Evolutionary conservation across 148 eudicot genomes (phyloP).

Genomic region (Diospyros lotus): DNA sequence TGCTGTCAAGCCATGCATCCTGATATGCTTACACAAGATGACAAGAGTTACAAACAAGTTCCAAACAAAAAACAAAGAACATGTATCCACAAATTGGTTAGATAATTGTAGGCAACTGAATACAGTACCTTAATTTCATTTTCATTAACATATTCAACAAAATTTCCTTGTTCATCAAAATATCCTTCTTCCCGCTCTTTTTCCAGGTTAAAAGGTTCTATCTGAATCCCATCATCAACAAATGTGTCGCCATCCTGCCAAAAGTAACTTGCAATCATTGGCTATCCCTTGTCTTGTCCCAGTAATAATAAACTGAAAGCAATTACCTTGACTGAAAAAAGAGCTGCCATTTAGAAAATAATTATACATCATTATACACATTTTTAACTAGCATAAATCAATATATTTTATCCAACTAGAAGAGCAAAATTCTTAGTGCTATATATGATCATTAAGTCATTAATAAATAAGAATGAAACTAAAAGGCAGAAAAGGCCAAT

Average conservation of each 20-base stretch:
- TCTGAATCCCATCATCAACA: constrained; percentile 59
- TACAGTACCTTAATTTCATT: constrained; percentile 73
- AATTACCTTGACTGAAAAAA: constrained; percentile 10
- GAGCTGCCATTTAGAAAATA: constrained; percentile 8
- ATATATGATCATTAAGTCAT: neutral
- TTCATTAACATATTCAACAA: constrained; percentile 63
- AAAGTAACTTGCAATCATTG: constrained; percentile 17
- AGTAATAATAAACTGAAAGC: constrained; percentile 12
- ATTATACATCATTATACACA: neutral
- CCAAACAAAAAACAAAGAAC: neutral
- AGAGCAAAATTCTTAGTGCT: neutral
- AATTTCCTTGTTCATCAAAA: constrained; percentile 87
- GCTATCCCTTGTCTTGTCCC: constrained; percentile 14
- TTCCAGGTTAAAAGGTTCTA: constrained; percentile 86
- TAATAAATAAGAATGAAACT: no score
- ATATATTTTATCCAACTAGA: neutral
- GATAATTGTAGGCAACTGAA: neutral
- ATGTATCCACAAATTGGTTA: neutral
- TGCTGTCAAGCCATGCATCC: constrained; percentile 99
- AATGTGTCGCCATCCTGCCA: constrained; percentile 64
- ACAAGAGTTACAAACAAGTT: constrained; percentile 1
- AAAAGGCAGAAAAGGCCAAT: no score
- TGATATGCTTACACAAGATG: constrained; percentile 11
- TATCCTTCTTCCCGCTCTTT: constrained; percentile 93
- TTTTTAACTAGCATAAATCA: no score